Percentiles rank a stretch among this genome's conserved stretches.
These are phyloP conservation scores for Lodderomyces elongisporus DNA, from an alignment of 1,139 yeast species.

Conservation along the genomic window DNA sequence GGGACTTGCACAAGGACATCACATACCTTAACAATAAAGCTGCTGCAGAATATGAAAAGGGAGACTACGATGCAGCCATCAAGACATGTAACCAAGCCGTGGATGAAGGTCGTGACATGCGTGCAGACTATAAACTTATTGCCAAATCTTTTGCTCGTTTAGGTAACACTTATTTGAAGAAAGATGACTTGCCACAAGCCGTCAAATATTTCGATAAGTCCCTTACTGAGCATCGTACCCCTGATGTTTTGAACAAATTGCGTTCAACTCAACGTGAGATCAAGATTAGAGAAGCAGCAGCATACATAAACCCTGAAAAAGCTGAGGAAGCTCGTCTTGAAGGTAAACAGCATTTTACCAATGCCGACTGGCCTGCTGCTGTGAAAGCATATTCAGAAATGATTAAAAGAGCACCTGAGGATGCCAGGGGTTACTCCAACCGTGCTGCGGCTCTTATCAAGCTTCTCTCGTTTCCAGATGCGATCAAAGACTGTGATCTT, in stretches of 20 bases:
- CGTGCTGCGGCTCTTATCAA: conserved; percentile 97
- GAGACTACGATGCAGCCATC: conserved; percentile 82
- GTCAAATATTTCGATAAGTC: conserved; percentile 82
- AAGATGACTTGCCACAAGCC: conserved; percentile 68
- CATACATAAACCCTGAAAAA: conserved; percentile 81
- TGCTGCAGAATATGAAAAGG: conserved; percentile 96
- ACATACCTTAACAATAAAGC: conserved; percentile 95
- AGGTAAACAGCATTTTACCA: conserved; percentile 86
- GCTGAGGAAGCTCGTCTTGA: conserved; percentile 93
- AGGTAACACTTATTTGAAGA: conserved; percentile 77
- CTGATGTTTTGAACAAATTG: conserved; percentile 84
- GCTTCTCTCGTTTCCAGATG: conserved; percentile 96
- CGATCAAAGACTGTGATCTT: conserved; percentile 82
- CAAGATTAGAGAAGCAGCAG: conserved; percentile 69
- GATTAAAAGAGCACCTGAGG: conserved; percentile 93
- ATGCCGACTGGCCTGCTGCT: conserved; percentile 96
- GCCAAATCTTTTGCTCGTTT: conserved; percentile 93
- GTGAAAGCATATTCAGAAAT: conserved; percentile 93
- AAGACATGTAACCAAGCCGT: conserved; percentile 76
- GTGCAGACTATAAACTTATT: conserved; percentile 87
- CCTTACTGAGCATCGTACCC: conserved; percentile 94
- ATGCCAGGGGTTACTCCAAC: conserved; percentile 95
- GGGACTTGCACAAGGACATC: conserved; percentile 76
- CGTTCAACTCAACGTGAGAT: conserved; percentile 84
- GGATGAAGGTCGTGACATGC: conserved; percentile 81